phyloP scores from a whole-genome alignment of 805 yeast genomes.

The Lipomyces kockii region DNA sequence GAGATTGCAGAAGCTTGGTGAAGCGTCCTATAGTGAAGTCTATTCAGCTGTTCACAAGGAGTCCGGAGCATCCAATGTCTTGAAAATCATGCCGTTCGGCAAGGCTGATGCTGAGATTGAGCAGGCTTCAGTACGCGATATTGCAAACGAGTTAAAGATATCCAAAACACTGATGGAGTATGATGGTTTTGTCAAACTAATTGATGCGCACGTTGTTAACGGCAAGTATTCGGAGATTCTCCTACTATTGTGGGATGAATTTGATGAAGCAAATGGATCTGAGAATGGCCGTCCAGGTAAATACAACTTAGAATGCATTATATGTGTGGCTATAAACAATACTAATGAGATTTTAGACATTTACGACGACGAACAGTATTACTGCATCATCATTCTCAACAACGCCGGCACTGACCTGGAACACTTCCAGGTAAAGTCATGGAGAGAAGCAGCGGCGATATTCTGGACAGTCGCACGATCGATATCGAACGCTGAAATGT shows the following conservation, averaged over 20 bases:
- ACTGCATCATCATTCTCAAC: conserved; percentile 45
- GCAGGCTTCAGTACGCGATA: conserved; percentile 51
- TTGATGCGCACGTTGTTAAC: conserved; percentile 53
- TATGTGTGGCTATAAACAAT: background rate
- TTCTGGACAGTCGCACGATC: conserved; percentile 60
- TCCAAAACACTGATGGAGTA: conserved; percentile 49
- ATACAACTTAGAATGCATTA: background rate
- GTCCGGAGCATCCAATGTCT: conserved; percentile 45
- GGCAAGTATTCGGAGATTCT: conserved; percentile 52
- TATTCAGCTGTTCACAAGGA: conserved; percentile 44
- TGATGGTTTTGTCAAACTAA: conserved; percentile 54
- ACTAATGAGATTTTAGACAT: conserved; percentile 38
- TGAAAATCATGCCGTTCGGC: conserved; percentile 61
- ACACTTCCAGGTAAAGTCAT: conserved; percentile 48
- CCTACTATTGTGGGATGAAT: conserved; percentile 54
- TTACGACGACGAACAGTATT: conserved; percentile 45
- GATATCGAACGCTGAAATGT: conserved; percentile 58
- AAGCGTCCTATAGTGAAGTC: conserved; percentile 56
- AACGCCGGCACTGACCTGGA: conserved; percentile 52
- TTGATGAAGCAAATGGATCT: conserved; percentile 40
- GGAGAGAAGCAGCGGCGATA: conserved; percentile 50
- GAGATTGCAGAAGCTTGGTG: conserved; percentile 50
- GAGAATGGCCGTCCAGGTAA: conserved; percentile 49
- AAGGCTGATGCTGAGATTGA: conserved; percentile 45
- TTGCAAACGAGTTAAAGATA: conserved; percentile 55